Evolutionary conservation across 768 basidiomycete genomes (phyloP).

Genomic region (Astraeus odoratus): DNA sequence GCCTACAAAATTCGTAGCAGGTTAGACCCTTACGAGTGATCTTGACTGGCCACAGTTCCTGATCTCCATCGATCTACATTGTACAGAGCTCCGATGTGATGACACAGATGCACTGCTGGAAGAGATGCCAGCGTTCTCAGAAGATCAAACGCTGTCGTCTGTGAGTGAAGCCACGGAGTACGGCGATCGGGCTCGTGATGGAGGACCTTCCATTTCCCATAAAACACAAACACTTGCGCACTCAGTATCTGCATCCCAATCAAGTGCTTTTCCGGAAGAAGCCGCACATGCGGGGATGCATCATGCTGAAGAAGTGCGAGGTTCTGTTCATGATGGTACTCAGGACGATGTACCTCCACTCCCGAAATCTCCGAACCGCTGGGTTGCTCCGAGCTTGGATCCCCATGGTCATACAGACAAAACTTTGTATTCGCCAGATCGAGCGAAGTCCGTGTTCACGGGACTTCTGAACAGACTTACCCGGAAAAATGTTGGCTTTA

Average conservation of each 20-base stretch:
- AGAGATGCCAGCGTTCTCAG: no score
- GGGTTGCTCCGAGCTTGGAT: neutral
- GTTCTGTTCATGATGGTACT: neutral
- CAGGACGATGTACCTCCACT: neutral
- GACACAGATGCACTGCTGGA: no score
- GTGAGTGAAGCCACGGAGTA: no score
- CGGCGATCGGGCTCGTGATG: no score
- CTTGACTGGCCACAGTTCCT: neutral
- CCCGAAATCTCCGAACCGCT: neutral
- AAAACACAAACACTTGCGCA: no score
- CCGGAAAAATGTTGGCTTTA: no score
- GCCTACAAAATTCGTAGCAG: no score
- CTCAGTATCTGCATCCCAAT: no score
- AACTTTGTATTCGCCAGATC: neutral
- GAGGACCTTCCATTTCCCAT: no score
- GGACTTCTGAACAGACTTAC: neutral
- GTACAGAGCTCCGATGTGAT: neutral
- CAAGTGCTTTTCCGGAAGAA: neutral
- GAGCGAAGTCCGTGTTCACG: neutral
- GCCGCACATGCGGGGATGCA: neutral
- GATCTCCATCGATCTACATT: neutral
- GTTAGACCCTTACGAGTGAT: neutral
- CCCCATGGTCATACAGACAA: neutral
- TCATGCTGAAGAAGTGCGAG: neutral
- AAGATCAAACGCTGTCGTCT: no score